Conservation (phyloP, 257 asterid genomes). For the Scutellaria barbata region DNA sequence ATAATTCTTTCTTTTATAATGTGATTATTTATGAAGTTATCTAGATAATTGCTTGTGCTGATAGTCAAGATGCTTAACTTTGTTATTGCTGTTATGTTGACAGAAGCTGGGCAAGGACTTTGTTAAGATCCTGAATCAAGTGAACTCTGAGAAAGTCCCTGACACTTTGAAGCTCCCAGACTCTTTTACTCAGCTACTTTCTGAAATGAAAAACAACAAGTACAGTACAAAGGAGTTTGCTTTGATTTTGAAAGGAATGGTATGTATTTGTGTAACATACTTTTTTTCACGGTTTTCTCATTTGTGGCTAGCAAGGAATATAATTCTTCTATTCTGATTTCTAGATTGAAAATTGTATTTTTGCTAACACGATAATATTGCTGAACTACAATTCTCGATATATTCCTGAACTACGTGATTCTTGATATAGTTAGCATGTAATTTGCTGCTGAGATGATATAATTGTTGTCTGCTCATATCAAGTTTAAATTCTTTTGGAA, state of each 20-base stretch:
- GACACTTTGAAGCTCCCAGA: conserved; percentile 82
- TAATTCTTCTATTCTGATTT: conserved; percentile 13
- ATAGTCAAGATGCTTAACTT: conserved; percentile 28
- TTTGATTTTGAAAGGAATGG: conserved; percentile 95
- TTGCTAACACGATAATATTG: conserved; percentile 17
- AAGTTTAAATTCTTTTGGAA: conserved; percentile 20
- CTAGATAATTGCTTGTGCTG: conserved; percentile 13
- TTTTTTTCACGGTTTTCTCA: conserved; percentile 6
- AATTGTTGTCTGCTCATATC: background rate
- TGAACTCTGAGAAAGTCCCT: conserved; percentile 87
- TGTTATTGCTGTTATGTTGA: conserved; percentile 39
- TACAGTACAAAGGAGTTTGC: conserved; percentile 88
- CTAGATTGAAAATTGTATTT: conserved; percentile 9
- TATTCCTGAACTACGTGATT: too few relatives aligned
- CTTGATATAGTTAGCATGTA: conserved; percentile 7
- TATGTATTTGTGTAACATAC: conserved; percentile 39
- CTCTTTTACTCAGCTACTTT: conserved; percentile 84
- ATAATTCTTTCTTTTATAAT: conserved; percentile 32
- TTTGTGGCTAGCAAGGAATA: conserved; percentile 11
- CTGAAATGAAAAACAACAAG: conserved; percentile 87
- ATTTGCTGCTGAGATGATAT: conserved; percentile 26
- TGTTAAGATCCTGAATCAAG: conserved; percentile 88
- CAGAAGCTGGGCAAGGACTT: conserved; percentile 95
- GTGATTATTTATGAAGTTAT: conserved; percentile 23
- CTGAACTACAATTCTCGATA: background rate